Percentiles rank a stretch among this genome's conserved stretches.
Conservation (phyloP, 352 stramenopile genomes). For the Pythium myriotylum region DNA sequence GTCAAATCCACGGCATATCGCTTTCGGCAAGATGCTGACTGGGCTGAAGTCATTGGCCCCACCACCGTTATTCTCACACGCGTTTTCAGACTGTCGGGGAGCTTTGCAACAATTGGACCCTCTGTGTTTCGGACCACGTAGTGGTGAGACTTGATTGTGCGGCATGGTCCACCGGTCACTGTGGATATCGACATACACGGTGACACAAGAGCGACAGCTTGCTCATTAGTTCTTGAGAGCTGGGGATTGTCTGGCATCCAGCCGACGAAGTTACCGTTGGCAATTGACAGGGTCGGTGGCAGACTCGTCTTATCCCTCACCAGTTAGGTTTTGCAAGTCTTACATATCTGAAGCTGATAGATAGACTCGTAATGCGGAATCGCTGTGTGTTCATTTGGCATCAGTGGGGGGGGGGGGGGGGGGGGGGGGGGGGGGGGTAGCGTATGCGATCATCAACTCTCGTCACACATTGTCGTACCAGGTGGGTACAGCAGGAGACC, state of each 20-base stretch:
- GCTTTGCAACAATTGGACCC: slow-evolving; percentile 12
- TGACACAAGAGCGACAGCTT: slow-evolving; percentile 13
- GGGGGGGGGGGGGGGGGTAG: no score
- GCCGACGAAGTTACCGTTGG: slow-evolving; percentile 16
- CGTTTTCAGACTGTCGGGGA: slow-evolving; percentile 4
- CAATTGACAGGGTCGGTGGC: slow-evolving; percentile 11
- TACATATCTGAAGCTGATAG: slow-evolving; percentile 1
- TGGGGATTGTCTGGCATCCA: neutral
- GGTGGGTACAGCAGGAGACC: no score
- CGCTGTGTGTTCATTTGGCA: neutral
- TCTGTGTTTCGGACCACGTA: slow-evolving; percentile 28
- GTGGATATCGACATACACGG: slow-evolving; percentile 13
- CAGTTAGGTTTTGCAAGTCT: neutral
- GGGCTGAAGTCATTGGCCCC: slow-evolving; percentile 8
- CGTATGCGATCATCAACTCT: neutral
- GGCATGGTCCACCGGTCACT: slow-evolving; percentile 13
- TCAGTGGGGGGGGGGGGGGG: no score
- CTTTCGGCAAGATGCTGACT: slow-evolving; percentile 6
- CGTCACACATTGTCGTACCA: no score
- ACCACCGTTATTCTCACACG: slow-evolving; percentile 14
- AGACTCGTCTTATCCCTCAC: neutral
- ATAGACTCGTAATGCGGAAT: slow-evolving; percentile 8
- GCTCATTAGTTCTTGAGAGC: slow-evolving; percentile 12
- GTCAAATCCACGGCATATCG: slow-evolving; percentile 4
- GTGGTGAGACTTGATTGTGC: slow-evolving; percentile 22